Evolutionary conservation across 331 rosid species (phyloP).

Genomic region (Cydonia oblonga): DNA sequence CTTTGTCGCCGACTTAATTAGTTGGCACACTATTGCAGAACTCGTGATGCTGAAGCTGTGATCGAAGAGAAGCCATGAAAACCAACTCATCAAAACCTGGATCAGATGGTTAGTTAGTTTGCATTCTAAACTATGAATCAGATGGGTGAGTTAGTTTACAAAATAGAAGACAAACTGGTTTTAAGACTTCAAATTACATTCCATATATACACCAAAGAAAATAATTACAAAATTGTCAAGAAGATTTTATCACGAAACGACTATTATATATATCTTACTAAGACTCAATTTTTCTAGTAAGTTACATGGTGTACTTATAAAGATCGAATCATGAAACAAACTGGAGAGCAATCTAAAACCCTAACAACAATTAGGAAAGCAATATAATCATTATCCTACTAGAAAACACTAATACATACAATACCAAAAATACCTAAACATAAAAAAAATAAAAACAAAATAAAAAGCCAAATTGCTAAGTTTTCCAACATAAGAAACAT

Average conservation of each 20-base stretch:
- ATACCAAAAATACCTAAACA: no score
- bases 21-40: not conserved
- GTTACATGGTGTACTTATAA: not conserved
- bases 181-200: no score
- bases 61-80: not conserved
- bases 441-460: no score
- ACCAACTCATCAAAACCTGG: not conserved
- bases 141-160: not conserved
- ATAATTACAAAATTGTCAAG: not conserved
- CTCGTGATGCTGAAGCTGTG: not conserved
- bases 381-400: no score
- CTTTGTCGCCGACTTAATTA: not conserved
- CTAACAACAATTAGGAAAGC: not conserved
- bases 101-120: not conserved
- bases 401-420: no score
- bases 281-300: not conserved
- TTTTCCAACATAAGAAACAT: no score
- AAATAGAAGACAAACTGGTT: not conserved
- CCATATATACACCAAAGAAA: not conserved
- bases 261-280: not conserved
- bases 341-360: not conserved
- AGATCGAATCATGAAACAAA: not conserved
- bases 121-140: no score
- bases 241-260: not conserved
- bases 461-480: no score